Base-by-base conservation (phyloP, 352 stramenopile species). In the Pythium pyrilobum region DNA sequence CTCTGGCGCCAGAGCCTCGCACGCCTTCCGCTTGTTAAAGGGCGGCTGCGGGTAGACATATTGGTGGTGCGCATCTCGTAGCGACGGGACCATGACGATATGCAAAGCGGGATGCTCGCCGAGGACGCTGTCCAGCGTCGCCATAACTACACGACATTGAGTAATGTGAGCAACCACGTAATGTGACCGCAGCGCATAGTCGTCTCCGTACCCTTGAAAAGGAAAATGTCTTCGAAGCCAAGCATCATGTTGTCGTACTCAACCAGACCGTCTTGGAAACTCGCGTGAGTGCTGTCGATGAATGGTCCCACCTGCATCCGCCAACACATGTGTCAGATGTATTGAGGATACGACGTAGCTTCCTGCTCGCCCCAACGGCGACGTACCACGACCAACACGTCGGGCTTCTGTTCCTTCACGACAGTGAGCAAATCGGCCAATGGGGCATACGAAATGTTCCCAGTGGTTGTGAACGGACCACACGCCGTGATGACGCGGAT, bases 11-110 rank as follows among this genome's bases (percentile, higher is more conserved):
- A 93, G 81, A 4, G 72, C 81, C 58, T 94, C 83, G 28, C 69
- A 87, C 0, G 72, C 77, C 59, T 89, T 92, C 49, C 85, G 86
- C 56, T 87, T 88, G 64, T 88, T 77, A 43, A 99, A 87, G 3
- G 96, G 96, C 38, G 96, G 90, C 72, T 99, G 94, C 16, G 93
- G 90, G 52, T 92, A 97, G 43, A 98, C 95, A 37, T 81, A 95
- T 54, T 98, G 89, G 56, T 98, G 92, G 59, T 98, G 87, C 0
- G 89, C 96, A 72, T 99, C 96, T 12, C 97, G 85, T 13, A 98
- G 51, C n/a, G 90, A 98, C 11, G 96, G 96, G 28, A 99, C 83
- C 32, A 99, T 69, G 0, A 99, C 81, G 62, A 99, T 88, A 47
- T 94, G 81, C 29, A 91, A 64, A 3, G 56, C 44, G 8, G 70